phyloP scores from a whole-genome alignment of 2,329 filamentous ascomycete species.

The Truncatella angustata region DNA sequence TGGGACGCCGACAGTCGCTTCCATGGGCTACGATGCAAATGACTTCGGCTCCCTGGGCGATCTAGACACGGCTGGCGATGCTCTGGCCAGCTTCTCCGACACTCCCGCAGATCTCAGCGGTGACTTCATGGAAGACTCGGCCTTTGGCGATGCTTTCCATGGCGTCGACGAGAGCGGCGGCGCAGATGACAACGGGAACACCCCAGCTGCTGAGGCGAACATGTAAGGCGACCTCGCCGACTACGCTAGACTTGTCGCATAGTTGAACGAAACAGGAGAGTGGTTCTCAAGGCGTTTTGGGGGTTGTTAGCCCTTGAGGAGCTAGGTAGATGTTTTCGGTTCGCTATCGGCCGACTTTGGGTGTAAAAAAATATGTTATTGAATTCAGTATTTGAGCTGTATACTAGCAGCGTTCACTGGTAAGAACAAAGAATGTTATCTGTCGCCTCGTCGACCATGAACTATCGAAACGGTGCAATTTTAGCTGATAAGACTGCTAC shows the following conservation, averaged over 20 bases:
- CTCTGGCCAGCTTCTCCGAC: constrained; percentile 62
- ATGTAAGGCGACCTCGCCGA: constrained; percentile 18
- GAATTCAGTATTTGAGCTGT: no score
- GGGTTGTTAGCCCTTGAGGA: no score
- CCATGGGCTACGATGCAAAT: constrained; percentile 43
- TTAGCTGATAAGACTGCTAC: neutral
- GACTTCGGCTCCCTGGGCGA: constrained; percentile 65
- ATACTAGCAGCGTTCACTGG: no score
- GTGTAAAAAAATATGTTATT: no score
- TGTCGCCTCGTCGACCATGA: no score
- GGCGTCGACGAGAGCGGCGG: constrained; percentile 42
- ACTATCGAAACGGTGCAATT: no score
- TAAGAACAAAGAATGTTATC: no score
- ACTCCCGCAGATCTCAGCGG: constrained; percentile 54
- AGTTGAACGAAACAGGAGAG: no score
- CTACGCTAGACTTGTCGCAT: neutral
- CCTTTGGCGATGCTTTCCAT: constrained; percentile 82
- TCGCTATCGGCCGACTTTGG: no score
- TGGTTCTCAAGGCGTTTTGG: neutral
- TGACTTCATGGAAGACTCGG: constrained; percentile 68
- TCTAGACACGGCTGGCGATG: constrained; percentile 70
- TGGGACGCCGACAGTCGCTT: constrained; percentile 39
- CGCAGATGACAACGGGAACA: constrained; percentile 23
- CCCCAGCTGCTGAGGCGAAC: constrained; percentile 23
- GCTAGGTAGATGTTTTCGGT: no score